Conservation (phyloP, 768 basidiomycete species). For the Russula earlei region DNA sequence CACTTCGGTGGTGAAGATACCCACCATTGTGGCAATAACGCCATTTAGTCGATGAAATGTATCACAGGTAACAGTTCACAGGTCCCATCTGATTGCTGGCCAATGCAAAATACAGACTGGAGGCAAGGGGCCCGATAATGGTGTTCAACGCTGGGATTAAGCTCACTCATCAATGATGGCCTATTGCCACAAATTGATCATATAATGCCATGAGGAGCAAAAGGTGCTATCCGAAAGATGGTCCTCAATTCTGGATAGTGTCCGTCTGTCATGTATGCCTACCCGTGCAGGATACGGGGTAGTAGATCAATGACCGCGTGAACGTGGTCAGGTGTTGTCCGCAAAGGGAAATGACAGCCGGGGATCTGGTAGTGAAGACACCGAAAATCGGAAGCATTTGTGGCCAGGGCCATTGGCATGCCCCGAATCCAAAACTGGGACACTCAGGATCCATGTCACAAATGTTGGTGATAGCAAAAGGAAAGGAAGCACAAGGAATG, state of each 20-base stretch:
- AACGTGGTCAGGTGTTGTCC: not conserved
- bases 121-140: not conserved
- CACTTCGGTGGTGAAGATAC: not conserved
- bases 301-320: constrained; percentile 5
- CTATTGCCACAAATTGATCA: not conserved
- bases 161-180: constrained; percentile 3
- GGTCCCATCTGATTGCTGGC: not conserved
- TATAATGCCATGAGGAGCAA: constrained; percentile 2
- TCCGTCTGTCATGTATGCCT: not conserved
- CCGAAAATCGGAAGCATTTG: not conserved
- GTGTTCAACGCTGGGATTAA: not conserved
- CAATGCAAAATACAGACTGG: not conserved
- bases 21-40: not conserved
- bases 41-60: not conserved
- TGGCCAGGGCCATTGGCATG: constrained; percentile 6
- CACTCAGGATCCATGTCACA: constrained; percentile 1
- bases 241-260: not conserved
- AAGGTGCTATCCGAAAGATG: not conserved
- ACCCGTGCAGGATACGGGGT: not conserved
- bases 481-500: constrained; percentile 6
- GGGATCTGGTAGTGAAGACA: not conserved
- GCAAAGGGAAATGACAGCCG: not conserved
- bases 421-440: not conserved
- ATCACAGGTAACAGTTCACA: no score
- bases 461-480: not conserved